Conservation (phyloP, 1,284 basidiomycete species). For the Cyathus olla region DNA sequence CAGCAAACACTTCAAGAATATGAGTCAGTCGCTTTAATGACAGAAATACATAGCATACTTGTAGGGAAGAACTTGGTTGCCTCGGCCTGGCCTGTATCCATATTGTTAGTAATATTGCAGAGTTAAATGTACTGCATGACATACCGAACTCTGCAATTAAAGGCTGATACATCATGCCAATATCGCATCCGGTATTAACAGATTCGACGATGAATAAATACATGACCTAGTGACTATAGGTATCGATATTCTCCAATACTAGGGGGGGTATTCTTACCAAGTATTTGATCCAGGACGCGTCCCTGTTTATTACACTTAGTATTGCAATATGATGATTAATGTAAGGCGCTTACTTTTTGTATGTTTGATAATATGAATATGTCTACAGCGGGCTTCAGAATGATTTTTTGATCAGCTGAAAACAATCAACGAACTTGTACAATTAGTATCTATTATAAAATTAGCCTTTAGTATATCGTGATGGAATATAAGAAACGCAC, state of each 20-base stretch:
- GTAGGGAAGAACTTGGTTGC: conserved; percentile 45
- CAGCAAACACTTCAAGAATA: conserved; percentile 37
- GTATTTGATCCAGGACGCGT: conserved; percentile 13
- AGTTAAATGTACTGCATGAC: background rate
- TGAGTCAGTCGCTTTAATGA: background rate
- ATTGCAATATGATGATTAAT: background rate
- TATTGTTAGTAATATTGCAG: background rate
- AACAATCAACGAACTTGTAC: conserved; percentile 15
- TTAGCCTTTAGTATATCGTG: background rate
- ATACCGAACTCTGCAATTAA: conserved; percentile 41
- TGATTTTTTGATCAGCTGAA: background rate
- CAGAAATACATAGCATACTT: conserved; percentile 29
- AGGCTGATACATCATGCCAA: conserved; percentile 45
- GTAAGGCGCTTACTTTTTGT: conserved; percentile 15
- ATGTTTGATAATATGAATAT: conserved; percentile 20
- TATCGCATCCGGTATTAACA: conserved; percentile 36
- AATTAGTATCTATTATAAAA: conserved; percentile 13
- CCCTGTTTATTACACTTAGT: conserved; percentile 1
- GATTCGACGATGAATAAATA: conserved; percentile 38
- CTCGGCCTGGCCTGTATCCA: conserved; percentile 23
- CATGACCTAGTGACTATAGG: conserved; percentile 19
- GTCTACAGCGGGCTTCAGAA: conserved; percentile 7
- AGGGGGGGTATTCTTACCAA: no score
- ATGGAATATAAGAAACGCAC: conserved; percentile 16
- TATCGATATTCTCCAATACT: no score